A percentile compares a stretch with the other conserved stretches of the same genome.
These are phyloP conservation scores for Kodamaea kaohsiungensis DNA, from an alignment of 805 yeast species.

Conservation along the genomic window DNA sequence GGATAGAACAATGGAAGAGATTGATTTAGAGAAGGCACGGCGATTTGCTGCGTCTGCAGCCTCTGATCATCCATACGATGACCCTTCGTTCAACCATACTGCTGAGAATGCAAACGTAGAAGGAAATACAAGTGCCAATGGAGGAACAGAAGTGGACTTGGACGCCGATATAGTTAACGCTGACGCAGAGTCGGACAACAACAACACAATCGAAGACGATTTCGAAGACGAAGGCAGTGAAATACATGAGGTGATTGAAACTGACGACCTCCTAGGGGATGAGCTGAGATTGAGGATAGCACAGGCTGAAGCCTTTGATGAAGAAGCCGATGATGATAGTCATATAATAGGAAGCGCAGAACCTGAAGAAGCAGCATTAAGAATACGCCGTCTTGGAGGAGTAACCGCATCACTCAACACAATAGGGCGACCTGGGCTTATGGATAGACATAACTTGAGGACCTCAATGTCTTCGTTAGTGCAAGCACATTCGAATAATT, in stretches of 20 bases:
- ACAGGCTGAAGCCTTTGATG: conserved; percentile 29
- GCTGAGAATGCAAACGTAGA: conserved; percentile 22
- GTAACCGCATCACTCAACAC: background rate
- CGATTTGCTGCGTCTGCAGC: conserved; percentile 7
- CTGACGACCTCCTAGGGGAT: background rate
- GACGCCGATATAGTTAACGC: conserved; percentile 51
- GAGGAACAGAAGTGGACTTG: conserved; percentile 30
- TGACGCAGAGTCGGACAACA: conserved; percentile 26
- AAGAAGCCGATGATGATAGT: conserved; percentile 25
- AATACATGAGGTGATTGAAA: background rate
- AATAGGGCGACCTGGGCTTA: background rate
- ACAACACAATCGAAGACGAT: conserved; percentile 20
- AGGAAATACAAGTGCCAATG: background rate
- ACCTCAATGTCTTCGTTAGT: conserved; percentile 4
- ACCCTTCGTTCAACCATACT: conserved; percentile 20
- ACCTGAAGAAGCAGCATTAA: conserved; percentile 8
- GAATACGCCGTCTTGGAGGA: background rate
- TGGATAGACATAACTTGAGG: background rate
- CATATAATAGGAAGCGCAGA: conserved; percentile 1
- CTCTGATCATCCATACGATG: conserved; percentile 16
- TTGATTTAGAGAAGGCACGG: conserved; percentile 27
- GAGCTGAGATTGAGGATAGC: conserved; percentile 4
- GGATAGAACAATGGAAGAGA: conserved; percentile 40
- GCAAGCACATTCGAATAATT: conserved; percentile 7
- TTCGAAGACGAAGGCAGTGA: conserved; percentile 14